These are phyloP conservation scores for Claviceps sp. DNA, from an alignment of 2,329 filamentous ascomycete genomes.

Conservation along the genomic window DNA sequence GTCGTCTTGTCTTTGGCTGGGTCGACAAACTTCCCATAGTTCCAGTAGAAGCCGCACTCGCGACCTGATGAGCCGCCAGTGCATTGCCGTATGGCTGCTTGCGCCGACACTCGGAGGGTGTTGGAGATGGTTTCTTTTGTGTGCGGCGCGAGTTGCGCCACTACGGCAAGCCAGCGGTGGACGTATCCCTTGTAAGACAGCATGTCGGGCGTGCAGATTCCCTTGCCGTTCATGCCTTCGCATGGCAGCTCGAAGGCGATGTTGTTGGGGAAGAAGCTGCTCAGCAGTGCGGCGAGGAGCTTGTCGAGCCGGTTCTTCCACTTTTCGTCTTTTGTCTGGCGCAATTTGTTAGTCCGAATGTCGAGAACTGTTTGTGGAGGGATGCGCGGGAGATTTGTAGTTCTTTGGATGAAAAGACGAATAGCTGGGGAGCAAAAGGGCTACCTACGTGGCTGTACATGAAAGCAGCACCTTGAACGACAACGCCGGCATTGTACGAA, in stretches of 20 bases:
- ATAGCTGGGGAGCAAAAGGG: too few relatives aligned
- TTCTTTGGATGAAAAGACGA: not conserved
- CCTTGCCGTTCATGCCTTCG: constrained; percentile 30
- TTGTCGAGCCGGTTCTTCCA: constrained; percentile 29
- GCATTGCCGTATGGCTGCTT: constrained; percentile 39
- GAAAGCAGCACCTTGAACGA: constrained; percentile 49
- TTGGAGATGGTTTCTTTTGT: constrained; percentile 33
- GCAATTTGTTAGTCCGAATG: constrained; percentile 20
- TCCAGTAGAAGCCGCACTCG: constrained; percentile 43
- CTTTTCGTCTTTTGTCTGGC: constrained; percentile 13
- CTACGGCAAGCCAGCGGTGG: constrained; percentile 38
- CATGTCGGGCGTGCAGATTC: constrained; percentile 50
- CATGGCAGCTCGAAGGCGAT: constrained; percentile 56
- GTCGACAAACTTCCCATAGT: constrained; percentile 21
- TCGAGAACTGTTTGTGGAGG: not conserved
- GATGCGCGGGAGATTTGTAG: not conserved
- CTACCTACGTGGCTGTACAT: constrained; percentile 50
- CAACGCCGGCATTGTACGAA: constrained; percentile 51
- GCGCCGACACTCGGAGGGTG: constrained; percentile 35
- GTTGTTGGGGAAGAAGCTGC: constrained; percentile 39
- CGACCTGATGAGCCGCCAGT: constrained; percentile 24
- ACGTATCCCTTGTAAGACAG: constrained; percentile 22
- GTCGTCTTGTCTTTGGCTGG: constrained; percentile 1
- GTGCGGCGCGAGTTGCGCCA: constrained; percentile 39
- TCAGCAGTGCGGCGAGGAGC: constrained; percentile 35